Conservation (phyloP, 129 eudicot species). For the Arctium lappa region DNA sequence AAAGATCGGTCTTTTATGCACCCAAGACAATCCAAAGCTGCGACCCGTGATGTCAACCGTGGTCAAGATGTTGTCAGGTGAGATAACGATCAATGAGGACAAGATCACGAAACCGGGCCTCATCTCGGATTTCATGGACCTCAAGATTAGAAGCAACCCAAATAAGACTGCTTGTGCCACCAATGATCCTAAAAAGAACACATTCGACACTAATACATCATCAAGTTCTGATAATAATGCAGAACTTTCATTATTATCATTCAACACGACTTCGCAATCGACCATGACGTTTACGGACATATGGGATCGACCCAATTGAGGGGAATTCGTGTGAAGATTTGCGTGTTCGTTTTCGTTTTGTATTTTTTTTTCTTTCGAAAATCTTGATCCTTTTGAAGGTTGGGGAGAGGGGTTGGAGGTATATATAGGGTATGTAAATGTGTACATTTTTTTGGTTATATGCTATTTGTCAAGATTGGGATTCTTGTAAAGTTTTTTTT, state of each 20-base stretch:
- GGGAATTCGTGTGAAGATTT: neutral
- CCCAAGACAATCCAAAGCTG: conserved; percentile 84
- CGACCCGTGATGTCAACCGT: conserved; percentile 87
- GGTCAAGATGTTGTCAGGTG: conserved; percentile 73
- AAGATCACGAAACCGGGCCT: conserved; percentile 77
- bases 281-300: conserved; percentile 61
- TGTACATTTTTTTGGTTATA: conserved; percentile 16
- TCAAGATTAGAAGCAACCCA: conserved; percentile 52
- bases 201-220: conserved; percentile 29
- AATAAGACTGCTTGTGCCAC: conserved; percentile 20
- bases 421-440: conserved; percentile 28
- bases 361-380: neutral
- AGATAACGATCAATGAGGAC: conserved; percentile 30
- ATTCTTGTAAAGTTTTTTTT: neutral
- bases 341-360: neutral
- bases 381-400: conserved; percentile 8
- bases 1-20: conserved; percentile 87
- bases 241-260: conserved; percentile 37
- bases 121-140: conserved; percentile 87
- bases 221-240: conserved; percentile 45
- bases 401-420: conserved; percentile 7
- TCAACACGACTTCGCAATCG: conserved; percentile 48
- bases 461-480: neutral
- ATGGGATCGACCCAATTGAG: conserved; percentile 44
- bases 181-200: conserved; percentile 20